Base-by-base conservation (phyloP, 495 filamentous ascomycete species). In the Lasiosphaeriaceae sp. region DNA sequence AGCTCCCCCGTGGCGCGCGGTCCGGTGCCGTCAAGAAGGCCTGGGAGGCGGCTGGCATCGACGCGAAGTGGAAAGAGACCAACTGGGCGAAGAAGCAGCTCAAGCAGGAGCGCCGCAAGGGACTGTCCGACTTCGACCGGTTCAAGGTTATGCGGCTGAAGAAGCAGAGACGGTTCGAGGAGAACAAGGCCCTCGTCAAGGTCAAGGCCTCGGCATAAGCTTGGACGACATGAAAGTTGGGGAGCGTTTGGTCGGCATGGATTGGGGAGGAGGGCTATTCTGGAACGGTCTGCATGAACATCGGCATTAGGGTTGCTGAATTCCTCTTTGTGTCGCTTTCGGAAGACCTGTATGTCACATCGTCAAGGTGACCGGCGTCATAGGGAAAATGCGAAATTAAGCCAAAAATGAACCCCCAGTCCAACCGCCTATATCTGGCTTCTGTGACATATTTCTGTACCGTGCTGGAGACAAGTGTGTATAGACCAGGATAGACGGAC, bases 111-210 rank as follows among this genome's bases (percentile, higher is more conserved):
- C 90, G 90, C 82, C 86, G 95, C 80, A 86, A 84, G 77, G 85
- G 86, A 66, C 82, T 99, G 60, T 93, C 83, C 80, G 95, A 99
- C 82, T 97, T 99, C 74, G 95, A 99, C 83, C 87, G 94, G 70
- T 99, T 97, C 90, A 97, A 97, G 86, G 92, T 97, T 64, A 82
- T 97, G 83, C 83, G 90, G 74, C 81, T 97, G 79, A 91, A 88
- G 85, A 97, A 97, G 86, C 92, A 97, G 89, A 86, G 88, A 71
- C 87, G 92, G 71, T 97, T 90, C 81, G 93, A 96, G 82, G 86
- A 96, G 76, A 89, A 86, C 77, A 97, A 96, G 86, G 85, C 90
- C 64, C 78, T 89, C 64, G 87, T 90, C 65, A 92, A 93, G 82
- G 80, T 90, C 71, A 77, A 73, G 74, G 76, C 77, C 50, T 66